Evolutionary conservation across 2,329 filamentous ascomycete genomes (phyloP).

Genomic region (Colletotrichum eremochloae): DNA sequence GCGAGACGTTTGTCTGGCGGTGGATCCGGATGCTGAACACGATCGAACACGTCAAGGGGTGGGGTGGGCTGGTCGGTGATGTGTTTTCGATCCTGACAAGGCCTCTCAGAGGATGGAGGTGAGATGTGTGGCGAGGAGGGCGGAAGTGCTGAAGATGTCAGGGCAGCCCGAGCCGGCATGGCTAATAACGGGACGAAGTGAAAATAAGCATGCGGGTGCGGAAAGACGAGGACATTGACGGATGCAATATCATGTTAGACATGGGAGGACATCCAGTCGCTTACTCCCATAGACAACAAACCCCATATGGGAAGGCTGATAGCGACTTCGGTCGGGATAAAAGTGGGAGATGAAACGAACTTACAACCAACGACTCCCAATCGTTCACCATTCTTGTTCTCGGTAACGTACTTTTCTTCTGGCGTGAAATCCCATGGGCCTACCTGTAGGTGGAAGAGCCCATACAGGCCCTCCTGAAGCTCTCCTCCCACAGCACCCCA

Average conservation of each 20-base stretch:
- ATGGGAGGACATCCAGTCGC: background rate
- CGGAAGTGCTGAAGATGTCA: background rate
- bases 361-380: background rate
- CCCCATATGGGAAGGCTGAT: background rate
- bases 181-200: background rate
- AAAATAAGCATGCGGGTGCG: background rate
- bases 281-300: background rate
- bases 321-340: background rate
- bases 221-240: background rate
- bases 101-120: background rate
- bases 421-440: background rate
- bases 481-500: background rate
- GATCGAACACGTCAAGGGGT: conserved; percentile 63
- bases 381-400: background rate
- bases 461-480: background rate
- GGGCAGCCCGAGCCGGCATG: background rate
- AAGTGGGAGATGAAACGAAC: background rate
- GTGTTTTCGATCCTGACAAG: conserved; percentile 17
- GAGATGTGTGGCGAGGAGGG: background rate
- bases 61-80: conserved; percentile 61
- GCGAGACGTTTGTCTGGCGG: conserved; percentile 68
- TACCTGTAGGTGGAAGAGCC: background rate
- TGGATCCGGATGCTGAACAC: conserved; percentile 68
- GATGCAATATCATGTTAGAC: background rate
- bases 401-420: background rate